Evolutionary conservation across 148 eudicot species (phyloP), one percentile per base, ranked within the genome.

Genomic region (Vaccinium vitisidaea): DNA sequence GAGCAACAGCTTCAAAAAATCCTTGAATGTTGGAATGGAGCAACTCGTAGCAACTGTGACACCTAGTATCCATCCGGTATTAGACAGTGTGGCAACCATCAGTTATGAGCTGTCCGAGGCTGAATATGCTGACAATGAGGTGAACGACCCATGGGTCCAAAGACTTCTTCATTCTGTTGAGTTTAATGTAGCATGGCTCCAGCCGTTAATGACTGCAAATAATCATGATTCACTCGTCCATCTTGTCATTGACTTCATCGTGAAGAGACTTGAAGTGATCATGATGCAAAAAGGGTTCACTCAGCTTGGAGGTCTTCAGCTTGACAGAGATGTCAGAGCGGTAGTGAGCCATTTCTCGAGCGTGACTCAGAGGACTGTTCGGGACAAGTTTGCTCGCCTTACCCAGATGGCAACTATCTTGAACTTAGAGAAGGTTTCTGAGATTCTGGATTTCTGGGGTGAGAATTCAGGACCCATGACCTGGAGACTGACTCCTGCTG

Each of bases 381-480:
- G 98, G 83, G 98, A 96, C 89, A 96, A 94, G 88, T 96, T 96
- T 84, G 94, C 96, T 81, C 95, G 96, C 21, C 92, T 96, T 48
- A 94, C 96, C 70, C 98, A 96, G 56, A 94, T 96, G 98, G 98
- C 98, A 7, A 96, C 98, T 18, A 92, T 96, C 83, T 87, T 96
- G 36, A 93, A 96, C 88, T 87, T 96, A 86, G 98, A 96, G 82
- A 96, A 96, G 88, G 98, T 94, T 6, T 94, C 98, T 43, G 98
- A 94, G 90, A 96, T 94, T 88, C 89, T 96, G 85, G 98, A 96
- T 88, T 96, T 94, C 92, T 93, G 98, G 98, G 98, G 96, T 27
- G 98, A 96, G 89, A 94, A 94, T 87, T 92, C 98, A 2, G 98
- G 98, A 84, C 98, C 98, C 76, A 96, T 96, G 98, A 96, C 98